phyloP scores from a whole-genome alignment of 2,329 filamentous ascomycete species.

The Cryphonectria carpinicola region DNA sequence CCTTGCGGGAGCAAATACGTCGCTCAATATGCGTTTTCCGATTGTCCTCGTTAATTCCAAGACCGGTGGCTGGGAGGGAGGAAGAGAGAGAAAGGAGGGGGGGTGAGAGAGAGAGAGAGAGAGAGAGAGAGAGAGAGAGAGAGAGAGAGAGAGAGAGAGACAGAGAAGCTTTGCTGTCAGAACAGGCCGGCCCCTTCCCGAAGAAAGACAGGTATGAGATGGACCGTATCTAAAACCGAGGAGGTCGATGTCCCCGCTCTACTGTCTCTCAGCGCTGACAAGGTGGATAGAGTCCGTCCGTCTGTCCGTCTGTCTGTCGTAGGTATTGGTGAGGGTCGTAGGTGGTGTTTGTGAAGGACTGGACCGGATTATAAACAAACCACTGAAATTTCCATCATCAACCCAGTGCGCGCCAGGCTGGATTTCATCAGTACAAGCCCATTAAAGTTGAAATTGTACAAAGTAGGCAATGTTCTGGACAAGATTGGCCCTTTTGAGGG shows the following conservation, averaged over 20 bases:
- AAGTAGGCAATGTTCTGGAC: neutral
- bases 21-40: neutral
- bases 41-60: slow-evolving; percentile 1
- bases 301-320: neutral
- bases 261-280: neutral
- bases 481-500: neutral
- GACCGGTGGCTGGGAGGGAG: neutral
- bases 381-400: slow-evolving; percentile 14
- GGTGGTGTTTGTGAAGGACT: neutral
- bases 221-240: neutral
- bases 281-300: neutral
- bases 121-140: neutral
- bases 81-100: neutral
- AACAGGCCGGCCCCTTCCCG: neutral
- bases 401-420: neutral
- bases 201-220: neutral
- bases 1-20: neutral
- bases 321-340: neutral
- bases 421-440: slow-evolving; percentile 7
- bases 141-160: neutral
- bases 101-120: neutral
- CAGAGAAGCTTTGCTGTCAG: neutral
- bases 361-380: slow-evolving; percentile 8
- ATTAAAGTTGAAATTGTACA: neutral
- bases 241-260: neutral